Evolutionary conservation across 345 rosid genomes (phyloP), one percentile per base, ranked within the genome.

Genomic region (Salix arbutifolia): DNA sequence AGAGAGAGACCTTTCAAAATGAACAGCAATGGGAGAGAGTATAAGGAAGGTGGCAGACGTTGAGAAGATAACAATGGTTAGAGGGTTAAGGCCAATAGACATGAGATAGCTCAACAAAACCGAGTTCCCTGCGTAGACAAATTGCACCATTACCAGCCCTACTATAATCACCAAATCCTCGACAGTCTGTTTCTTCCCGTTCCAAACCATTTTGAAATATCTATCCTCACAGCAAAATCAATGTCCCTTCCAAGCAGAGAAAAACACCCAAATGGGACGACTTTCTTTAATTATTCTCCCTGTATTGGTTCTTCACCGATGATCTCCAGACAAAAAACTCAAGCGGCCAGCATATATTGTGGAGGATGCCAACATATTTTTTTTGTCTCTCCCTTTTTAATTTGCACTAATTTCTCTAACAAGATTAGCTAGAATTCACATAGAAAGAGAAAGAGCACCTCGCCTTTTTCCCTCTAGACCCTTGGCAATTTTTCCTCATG

Each of bases 41-140:
- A 90, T 46, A n/a, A 94, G 31, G 86, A 90, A 96, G 72, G 97
- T 86, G 56, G 96, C 93, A 73, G 86, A 80, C 38, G 92, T 79
- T 68, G 91, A 79, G 87, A 84, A 86, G 85, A 90, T 86, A 77
- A 90, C 85, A 88, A 92, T 90, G 76, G 94, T 82, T 30, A 87
- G 84, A 81, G 94, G 83, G 44, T 79, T 75, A 38, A 94, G 88
- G 71, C 98, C 94, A 37, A 91, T 83, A 21, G 98, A 89, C 97
- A 90, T 91, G 50, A 96, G 77, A 83, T 89, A 89, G 77, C 90
- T 87, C 89, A 90, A 82, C 67, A 90, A 80, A 76, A 91, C 71
- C 0, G 97, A 82, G 74, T 82, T 89, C 16, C 83, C 91, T 35
- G 96, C 96, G 76, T 84, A 89, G 31, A 90, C 85, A 79, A 92